Evolutionary conservation across 2,329 filamentous ascomycete genomes (phyloP).

Genomic region (Aureobasidium sp.): DNA sequence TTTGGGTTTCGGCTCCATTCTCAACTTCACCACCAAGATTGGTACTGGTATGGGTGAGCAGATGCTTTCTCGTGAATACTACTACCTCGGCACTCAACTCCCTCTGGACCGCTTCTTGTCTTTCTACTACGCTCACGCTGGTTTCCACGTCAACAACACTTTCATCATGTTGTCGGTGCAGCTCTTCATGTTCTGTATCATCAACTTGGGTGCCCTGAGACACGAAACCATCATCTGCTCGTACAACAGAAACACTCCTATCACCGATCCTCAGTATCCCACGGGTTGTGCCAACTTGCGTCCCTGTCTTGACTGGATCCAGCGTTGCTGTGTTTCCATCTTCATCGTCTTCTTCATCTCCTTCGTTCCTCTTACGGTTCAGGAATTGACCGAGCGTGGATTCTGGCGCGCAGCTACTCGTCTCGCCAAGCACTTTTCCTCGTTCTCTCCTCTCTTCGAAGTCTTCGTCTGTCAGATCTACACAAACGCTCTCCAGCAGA

Average conservation of each 20-base stretch:
- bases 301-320: conserved; percentile 85
- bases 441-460: conserved; percentile 91
- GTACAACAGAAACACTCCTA: conserved; percentile 79
- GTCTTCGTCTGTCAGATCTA: conserved; percentile 99
- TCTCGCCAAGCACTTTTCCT: conserved; percentile 91
- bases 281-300: conserved; percentile 84
- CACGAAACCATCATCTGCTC: conserved; percentile 82
- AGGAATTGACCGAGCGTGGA: conserved; percentile 92
- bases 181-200: conserved; percentile 89
- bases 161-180: conserved; percentile 99
- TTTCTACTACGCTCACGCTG: conserved; percentile 98
- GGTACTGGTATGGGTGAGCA: conserved; percentile 99
- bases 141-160: conserved; percentile 99
- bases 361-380: conserved; percentile 85
- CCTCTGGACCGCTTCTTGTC: conserved; percentile 96
- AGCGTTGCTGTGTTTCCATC: conserved; percentile 89
- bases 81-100: conserved; percentile 95
- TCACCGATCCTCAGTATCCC: conserved; percentile 78
- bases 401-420: conserved; percentile 84
- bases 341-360: conserved; percentile 99
- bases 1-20: conserved; percentile 96
- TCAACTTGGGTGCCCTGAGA: conserved; percentile 80
- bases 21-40: conserved; percentile 99
- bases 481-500: conserved; percentile 87
- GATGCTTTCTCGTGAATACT: conserved; percentile 97